A percentile compares a stretch with the other conserved stretches of the same genome.
These are phyloP conservation scores for Salix caprea DNA, from an alignment of 345 rosid species.

Conservation along the genomic window DNA sequence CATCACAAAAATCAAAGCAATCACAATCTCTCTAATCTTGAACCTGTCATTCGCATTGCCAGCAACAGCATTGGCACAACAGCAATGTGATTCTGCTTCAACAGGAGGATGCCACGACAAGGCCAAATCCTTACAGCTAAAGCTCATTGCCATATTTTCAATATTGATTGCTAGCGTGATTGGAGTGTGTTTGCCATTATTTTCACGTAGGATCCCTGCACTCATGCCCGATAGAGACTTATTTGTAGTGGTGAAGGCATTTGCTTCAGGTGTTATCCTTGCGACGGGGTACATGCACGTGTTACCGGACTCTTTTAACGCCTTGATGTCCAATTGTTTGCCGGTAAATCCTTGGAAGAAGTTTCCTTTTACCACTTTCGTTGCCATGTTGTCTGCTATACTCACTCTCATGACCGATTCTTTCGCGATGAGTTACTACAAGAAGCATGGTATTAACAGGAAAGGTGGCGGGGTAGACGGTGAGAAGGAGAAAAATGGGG, in stretches of 20 bases:
- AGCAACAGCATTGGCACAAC: not conserved
- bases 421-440: conserved; percentile 26
- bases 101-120: conserved; percentile 16
- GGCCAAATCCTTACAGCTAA: conserved; percentile 23
- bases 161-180: conserved; percentile 29
- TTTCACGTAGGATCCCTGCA: conserved; percentile 10
- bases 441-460: not conserved
- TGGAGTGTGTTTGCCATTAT: conserved; percentile 35
- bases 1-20: not conserved
- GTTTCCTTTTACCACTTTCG: conserved; percentile 38
- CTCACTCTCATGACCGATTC: conserved; percentile 40
- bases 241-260: conserved; percentile 20
- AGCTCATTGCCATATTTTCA: conserved; percentile 22
- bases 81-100: conserved; percentile 3
- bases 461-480: not conserved
- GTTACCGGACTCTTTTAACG: conserved; percentile 31
- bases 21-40: not conserved
- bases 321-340: conserved; percentile 30
- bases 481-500: not conserved
- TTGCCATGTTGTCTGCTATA: conserved; percentile 44
- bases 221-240: conserved; percentile 25
- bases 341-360: conserved; percentile 36
- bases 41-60: not conserved
- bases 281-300: conserved; percentile 51
- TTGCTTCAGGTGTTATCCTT: conserved; percentile 42